Evolutionary conservation across 305 asterid species (phyloP).

Genomic region (Salvia sclarea): DNA sequence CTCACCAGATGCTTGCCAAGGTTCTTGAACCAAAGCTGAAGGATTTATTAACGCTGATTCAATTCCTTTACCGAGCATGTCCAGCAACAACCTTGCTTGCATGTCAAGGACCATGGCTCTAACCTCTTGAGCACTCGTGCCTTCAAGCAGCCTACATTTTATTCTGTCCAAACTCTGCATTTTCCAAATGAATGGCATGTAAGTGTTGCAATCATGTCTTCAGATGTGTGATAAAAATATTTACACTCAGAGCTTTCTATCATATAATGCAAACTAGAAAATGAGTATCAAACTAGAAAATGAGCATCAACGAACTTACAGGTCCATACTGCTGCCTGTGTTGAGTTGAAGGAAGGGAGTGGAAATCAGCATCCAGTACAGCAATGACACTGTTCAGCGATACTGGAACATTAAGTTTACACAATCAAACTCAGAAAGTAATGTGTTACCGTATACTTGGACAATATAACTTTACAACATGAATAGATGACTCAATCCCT

Average conservation of each 20-base stretch:
- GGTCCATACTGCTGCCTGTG: constrained; percentile 99
- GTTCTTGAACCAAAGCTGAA: constrained; percentile 89
- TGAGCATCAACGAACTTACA: constrained; percentile 55
- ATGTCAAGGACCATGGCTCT: constrained; percentile 99
- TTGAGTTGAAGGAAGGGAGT: constrained; percentile 93
- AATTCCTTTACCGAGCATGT: constrained; percentile 99
- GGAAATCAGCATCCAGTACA: constrained; percentile 94
- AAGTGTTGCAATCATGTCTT: constrained; percentile 13
- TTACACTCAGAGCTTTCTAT: constrained; percentile 2
- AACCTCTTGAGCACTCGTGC: constrained; percentile 97
- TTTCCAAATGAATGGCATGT: constrained; percentile 27
- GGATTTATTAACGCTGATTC: constrained; percentile 94
- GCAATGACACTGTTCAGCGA: constrained; percentile 95
- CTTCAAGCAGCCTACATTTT: constrained; percentile 97
- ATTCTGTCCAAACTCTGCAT: constrained; percentile 95
- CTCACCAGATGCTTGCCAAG: constrained; percentile 95
- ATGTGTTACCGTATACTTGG: constrained; percentile 3
- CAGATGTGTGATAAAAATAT: constrained; percentile 10
- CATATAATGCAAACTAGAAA: constrained; percentile 22
- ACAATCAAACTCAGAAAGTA: constrained; percentile 39
- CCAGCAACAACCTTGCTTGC: constrained; percentile 96
- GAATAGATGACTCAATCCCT: constrained; percentile 18
- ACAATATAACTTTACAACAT: constrained; percentile 22
- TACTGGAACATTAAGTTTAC: constrained; percentile 49
- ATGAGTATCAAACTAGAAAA: too few relatives aligned